These are phyloP conservation scores for sunflower (Helianthus annuus) DNA, from an alignment of 129 eudicot genomes.

Conservation along the genomic window HanXRQr2.0-SUNRISE NC_035449.2:73325753-73326252, in stretches of 20 bases:
- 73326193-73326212: no score
- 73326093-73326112: slow-evolving; percentile 3
- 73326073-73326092: slow-evolving; percentile 4
- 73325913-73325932: slow-evolving; percentile 46
- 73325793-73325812: slow-evolving; percentile 65
- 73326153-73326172: no score
- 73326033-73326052: neutral
- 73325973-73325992: neutral
- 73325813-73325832: slow-evolving; percentile 58
- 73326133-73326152: no score
- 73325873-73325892: slow-evolving; percentile 41
- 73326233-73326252: no score
- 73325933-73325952: slow-evolving; percentile 39
- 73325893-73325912: slow-evolving; percentile 50
- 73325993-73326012: neutral
- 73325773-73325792: slow-evolving; percentile 58
- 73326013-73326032: neutral
- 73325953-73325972: neutral
- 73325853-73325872: slow-evolving; percentile 66
- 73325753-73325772: neutral
- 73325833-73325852: slow-evolving; percentile 65
- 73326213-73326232: no score
- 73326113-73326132: no score
- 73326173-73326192: no score
- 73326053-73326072: neutral